Evolutionary conservation across 768 basidiomycete genomes (phyloP).

Genomic region (Termitomyces sp.): DNA sequence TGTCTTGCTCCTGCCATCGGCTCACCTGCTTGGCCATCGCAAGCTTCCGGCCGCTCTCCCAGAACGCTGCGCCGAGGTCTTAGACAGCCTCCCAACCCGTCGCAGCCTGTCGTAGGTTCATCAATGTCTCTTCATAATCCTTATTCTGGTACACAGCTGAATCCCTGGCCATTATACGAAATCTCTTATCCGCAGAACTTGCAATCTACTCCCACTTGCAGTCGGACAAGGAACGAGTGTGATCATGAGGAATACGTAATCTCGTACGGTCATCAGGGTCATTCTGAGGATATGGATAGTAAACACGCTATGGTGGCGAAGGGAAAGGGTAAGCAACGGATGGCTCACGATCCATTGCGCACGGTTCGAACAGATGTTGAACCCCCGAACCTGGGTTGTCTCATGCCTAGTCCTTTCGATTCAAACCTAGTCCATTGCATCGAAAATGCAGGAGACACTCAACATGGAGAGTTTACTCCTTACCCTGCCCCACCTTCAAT

Average conservation of each 20-base stretch:
- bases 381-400: background rate
- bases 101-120: background rate
- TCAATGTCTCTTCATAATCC: background rate
- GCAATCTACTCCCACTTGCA: background rate
- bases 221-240: background rate
- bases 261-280: background rate
- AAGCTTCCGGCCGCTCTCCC: background rate
- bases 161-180: background rate
- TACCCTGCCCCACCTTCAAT: background rate
- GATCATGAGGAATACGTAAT: background rate
- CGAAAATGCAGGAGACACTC: background rate
- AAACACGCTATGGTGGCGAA: too few species aligned
- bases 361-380: background rate
- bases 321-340: background rate
- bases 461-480: background rate
- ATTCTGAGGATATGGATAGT: background rate
- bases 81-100: background rate
- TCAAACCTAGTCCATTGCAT: background rate
- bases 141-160: too few species aligned
- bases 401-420: background rate
- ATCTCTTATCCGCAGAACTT: background rate
- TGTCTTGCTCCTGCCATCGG: background rate
- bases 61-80: background rate
- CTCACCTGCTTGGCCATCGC: background rate
- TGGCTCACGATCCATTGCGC: background rate